phyloP scores from a whole-genome alignment of 805 yeast species.

The Candida golubevii region DNA sequence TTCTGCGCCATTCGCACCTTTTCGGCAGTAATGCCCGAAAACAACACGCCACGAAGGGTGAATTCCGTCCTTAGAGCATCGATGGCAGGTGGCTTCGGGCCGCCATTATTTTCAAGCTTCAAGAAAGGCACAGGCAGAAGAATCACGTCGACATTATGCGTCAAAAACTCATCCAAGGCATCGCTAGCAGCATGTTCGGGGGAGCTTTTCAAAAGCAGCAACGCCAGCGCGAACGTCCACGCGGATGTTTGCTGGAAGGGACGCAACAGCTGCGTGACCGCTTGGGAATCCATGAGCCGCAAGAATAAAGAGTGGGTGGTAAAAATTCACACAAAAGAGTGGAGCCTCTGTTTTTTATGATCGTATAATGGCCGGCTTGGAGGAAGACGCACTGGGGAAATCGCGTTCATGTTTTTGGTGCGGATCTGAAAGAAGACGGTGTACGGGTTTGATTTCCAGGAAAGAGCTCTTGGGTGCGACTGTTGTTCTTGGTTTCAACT shows the following conservation, averaged over 20 bases:
- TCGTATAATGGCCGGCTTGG: too few species aligned
- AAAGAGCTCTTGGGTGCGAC: too few species aligned
- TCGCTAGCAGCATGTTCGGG: constrained; percentile 30
- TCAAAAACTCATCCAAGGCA: constrained; percentile 38
- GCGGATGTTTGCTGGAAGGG: constrained; percentile 15
- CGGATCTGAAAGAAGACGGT: too few species aligned
- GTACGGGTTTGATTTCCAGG: too few species aligned
- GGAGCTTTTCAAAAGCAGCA: constrained; percentile 27
- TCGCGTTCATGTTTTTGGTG: too few species aligned
- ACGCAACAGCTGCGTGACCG: constrained; percentile 1
- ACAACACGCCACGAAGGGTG: constrained; percentile 38
- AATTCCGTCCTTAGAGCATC: constrained; percentile 23
- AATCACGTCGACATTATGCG: constrained; percentile 28
- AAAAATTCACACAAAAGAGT: too few species aligned
- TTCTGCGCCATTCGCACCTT: constrained; percentile 37
- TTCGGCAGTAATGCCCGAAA: constrained; percentile 29
- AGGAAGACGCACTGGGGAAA: too few species aligned
- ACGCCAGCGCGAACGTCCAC: constrained; percentile 41
- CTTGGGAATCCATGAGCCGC: neutral
- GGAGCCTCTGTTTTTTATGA: too few species aligned
- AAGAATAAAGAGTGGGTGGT: too few species aligned
- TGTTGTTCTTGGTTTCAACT: too few species aligned
- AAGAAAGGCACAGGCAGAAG: constrained; percentile 31
- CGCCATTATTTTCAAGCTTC: neutral
- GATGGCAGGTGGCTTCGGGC: constrained; percentile 1